phyloP scores from a whole-genome alignment of 116 monocot species.

The Thalassia testudinum region DNA sequence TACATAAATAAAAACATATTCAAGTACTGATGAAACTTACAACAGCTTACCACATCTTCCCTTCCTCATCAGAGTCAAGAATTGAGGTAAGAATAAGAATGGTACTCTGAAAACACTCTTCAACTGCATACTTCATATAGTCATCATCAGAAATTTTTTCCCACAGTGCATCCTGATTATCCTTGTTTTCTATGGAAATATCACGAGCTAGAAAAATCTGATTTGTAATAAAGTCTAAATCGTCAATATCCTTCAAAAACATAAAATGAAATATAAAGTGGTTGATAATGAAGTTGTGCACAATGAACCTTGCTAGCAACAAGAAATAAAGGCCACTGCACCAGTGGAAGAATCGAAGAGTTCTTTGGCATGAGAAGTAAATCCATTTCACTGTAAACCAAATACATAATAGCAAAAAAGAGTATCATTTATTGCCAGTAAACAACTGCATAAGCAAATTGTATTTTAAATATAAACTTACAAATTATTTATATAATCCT shows the following conservation, averaged over 20 bases:
- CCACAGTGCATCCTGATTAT: conserved; percentile 74
- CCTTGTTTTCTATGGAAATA: conserved; percentile 57
- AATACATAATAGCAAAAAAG: too few relatives aligned
- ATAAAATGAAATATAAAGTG: not conserved
- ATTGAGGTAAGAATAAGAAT: conserved; percentile 47
- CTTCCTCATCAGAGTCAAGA: conserved; percentile 39
- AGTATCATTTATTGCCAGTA: too few relatives aligned
- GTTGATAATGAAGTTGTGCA: not conserved
- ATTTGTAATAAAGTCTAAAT: not conserved
- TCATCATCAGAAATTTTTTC: conserved; percentile 79
- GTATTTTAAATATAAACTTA: conserved; percentile 16
- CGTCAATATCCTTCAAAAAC: not conserved
- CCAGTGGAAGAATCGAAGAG: conserved; percentile 37
- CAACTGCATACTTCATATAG: conserved; percentile 86
- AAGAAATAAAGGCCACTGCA: conserved; percentile 88
- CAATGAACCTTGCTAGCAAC: conserved; percentile 57
- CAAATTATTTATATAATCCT: conserved; percentile 83
- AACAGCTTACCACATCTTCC: conserved; percentile 47
- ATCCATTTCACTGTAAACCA: conserved; percentile 56
- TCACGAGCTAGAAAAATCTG: conserved; percentile 89
- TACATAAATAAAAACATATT: not conserved
- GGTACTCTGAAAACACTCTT: conserved; percentile 57
- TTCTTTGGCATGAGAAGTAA: conserved; percentile 88
- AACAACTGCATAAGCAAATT: too few relatives aligned
- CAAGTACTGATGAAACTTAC: not conserved